Percentiles rank a stretch among this genome's conserved stretches.
Conservation (phyloP, 176 grass and related monocot genomes). For the Ananas comosus region DNA sequence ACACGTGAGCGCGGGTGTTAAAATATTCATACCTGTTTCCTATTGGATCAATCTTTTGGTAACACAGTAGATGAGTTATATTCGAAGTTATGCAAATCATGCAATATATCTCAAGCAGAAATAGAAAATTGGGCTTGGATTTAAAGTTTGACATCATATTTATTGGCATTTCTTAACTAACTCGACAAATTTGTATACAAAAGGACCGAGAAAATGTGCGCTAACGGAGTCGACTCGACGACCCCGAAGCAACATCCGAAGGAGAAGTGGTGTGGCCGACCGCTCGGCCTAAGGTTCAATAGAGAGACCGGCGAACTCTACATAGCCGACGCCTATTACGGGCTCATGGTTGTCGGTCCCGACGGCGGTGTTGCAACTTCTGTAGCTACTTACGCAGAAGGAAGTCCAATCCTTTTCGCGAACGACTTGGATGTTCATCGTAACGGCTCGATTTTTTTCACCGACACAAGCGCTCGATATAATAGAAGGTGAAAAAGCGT, state of each 20-base stretch:
- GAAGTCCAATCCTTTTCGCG: conserved; percentile 52
- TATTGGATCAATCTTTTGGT: too few species aligned
- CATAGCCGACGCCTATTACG: conserved; percentile 76
- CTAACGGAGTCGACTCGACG: conserved; percentile 49
- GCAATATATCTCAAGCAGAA: too few species aligned
- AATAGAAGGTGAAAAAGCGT: conserved; percentile 46
- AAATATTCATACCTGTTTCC: too few species aligned
- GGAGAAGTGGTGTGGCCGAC: conserved; percentile 63
- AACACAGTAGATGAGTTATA: too few species aligned
- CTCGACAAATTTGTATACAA: background rate
- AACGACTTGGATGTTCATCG: conserved; percentile 85
- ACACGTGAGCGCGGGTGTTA: too few species aligned
- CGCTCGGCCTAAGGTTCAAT: conserved; percentile 76
- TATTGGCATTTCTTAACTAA: background rate
- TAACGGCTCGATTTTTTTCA: conserved; percentile 87
- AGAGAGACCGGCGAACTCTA: conserved; percentile 59
- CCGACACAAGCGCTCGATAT: conserved; percentile 82
- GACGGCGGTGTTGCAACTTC: conserved; percentile 52
- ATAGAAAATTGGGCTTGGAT: too few species aligned
- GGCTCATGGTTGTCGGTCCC: conserved; percentile 48
- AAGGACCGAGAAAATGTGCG: conserved; percentile 61
- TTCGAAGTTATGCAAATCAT: too few species aligned
- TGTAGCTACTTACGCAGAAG: conserved; percentile 38
- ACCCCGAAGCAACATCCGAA: conserved; percentile 55
- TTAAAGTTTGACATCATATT: too few species aligned